Base-by-base conservation (phyloP, 345 rosid genomes). In the Clarkia xantiana region DNA sequence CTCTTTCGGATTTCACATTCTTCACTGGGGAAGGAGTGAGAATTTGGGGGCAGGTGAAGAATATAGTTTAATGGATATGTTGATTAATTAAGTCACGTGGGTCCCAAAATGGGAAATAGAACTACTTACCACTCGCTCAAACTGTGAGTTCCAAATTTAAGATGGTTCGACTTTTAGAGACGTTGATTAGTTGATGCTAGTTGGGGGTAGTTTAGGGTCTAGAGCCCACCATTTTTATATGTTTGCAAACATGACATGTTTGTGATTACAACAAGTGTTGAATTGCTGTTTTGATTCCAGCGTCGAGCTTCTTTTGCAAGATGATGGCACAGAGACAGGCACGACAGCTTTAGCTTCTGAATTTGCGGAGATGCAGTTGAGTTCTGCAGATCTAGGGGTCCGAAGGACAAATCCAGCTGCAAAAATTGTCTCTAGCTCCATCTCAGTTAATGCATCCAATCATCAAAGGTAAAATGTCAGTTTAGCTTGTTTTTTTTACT, bases 301-400 rank as follows among this genome's bases (percentile, higher is more conserved):
- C 50, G 98, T 81, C 49, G 98, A 91, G 4, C 82, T 76, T 48
- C 84, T 91, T 54, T 68, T 91, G 55, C 81, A 91, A 75, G 98
- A 91, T 60, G 96, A 81, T 75, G 73, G 78, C 29, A 51, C 72
- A 11, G 85, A 80, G 53, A 77, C 65, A 29, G 36, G 36, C 8
- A 10, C 36, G 5, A 29, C 36, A 63, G 70, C 67, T 61, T 64
- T 91, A 56, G 62, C 73, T 58, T 55, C 74, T 51, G 90, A 80
- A 52, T 80, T 86, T 58, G 69, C 71, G 69, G 76, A 64, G 59
- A 70, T 84, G 90, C 86, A 71, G 58, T 73, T 91, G 50, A 71
- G 77, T 63, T 62, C 81, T n/a, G 56, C 79, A 39, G 84, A 86
- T 59, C 69, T 42, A 63, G 76, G 65, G 53, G 59, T 71, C 44